Percentiles rank a stretch among this genome's conserved stretches.
phyloP scores from a whole-genome alignment of 768 basidiomycete genomes.

The Phaeolepiota aurea region DNA sequence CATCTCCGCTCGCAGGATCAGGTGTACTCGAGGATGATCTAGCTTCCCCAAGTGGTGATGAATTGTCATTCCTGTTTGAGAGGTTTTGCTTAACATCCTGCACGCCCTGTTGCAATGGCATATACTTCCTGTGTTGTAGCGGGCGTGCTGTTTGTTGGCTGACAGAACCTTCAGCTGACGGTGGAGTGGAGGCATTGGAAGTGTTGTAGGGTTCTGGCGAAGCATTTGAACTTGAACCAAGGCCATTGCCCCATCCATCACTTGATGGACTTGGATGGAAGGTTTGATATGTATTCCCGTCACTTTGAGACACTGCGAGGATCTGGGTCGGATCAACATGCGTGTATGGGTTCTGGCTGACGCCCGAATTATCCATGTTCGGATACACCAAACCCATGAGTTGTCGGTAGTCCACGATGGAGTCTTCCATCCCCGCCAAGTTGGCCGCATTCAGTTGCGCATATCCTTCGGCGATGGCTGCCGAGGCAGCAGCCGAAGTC shows the following conservation, averaged over 20 bases:
- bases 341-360: slow-evolving; percentile 50
- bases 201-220: slow-evolving; percentile 69
- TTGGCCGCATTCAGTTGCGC: slow-evolving; percentile 54
- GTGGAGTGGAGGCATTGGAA: slow-evolving; percentile 68
- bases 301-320: slow-evolving; percentile 25
- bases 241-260: slow-evolving; percentile 71
- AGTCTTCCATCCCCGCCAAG: slow-evolving; percentile 45
- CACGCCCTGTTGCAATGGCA: slow-evolving; percentile 52
- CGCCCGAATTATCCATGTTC: slow-evolving; percentile 33
- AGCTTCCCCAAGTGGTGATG: slow-evolving; percentile 25
- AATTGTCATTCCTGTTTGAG: slow-evolving; percentile 17
- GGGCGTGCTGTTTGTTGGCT: slow-evolving; percentile 17
- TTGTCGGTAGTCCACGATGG: slow-evolving; percentile 51
- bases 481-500: slow-evolving; percentile 54
- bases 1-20: slow-evolving; percentile 36
- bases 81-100: slow-evolving; percentile 52
- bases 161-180: slow-evolving; percentile 47
- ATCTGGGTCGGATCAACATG: slow-evolving; percentile 95
- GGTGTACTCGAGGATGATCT: slow-evolving; percentile 64
- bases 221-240: slow-evolving; percentile 58
- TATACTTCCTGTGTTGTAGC: slow-evolving; percentile 44
- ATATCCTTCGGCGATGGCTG: slow-evolving; percentile 68
- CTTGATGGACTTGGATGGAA: slow-evolving; percentile 76
- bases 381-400: slow-evolving; percentile 62
- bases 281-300: slow-evolving; percentile 25